These are phyloP conservation scores for Yarrowia deformans DNA, from an alignment of 805 yeast genomes.

Conservation along the genomic window DNA sequence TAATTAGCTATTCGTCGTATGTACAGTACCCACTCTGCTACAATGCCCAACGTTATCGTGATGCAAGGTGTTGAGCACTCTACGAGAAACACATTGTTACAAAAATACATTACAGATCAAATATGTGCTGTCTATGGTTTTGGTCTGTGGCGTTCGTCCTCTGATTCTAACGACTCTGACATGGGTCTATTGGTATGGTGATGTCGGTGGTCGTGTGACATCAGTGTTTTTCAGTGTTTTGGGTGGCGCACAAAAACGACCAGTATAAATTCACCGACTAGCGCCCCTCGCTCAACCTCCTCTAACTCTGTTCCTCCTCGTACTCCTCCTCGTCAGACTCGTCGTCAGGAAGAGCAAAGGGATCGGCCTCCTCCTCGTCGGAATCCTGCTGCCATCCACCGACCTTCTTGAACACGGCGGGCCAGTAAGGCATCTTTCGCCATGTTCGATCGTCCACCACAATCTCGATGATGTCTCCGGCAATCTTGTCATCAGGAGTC, in stretches of 20 bases:
- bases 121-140: background rate
- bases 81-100: background rate
- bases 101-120: background rate
- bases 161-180: background rate
- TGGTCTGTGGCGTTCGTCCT: no score
- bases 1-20: no score
- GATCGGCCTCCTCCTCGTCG: constrained; percentile 43
- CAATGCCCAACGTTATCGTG: no score
- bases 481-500: constrained; percentile 45
- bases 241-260: background rate
- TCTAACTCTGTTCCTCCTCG: constrained; percentile 34
- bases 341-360: constrained; percentile 29
- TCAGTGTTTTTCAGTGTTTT: no score
- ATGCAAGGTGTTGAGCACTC: no score
- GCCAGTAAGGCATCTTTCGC: constrained; percentile 50
- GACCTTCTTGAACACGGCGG: constrained; percentile 47
- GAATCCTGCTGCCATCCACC: constrained; percentile 43
- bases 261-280: background rate
- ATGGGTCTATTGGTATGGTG: background rate
- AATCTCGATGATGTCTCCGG: constrained; percentile 50
- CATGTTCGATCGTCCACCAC: constrained; percentile 49
- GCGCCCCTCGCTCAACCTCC: no score
- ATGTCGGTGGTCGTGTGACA: constrained; percentile 1
- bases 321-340: constrained; percentile 43
- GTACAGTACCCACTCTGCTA: no score